Evolutionary conservation across 2,329 filamentous ascomycete species (phyloP).

Genomic region (Neofusicoccum parvum): DNA sequence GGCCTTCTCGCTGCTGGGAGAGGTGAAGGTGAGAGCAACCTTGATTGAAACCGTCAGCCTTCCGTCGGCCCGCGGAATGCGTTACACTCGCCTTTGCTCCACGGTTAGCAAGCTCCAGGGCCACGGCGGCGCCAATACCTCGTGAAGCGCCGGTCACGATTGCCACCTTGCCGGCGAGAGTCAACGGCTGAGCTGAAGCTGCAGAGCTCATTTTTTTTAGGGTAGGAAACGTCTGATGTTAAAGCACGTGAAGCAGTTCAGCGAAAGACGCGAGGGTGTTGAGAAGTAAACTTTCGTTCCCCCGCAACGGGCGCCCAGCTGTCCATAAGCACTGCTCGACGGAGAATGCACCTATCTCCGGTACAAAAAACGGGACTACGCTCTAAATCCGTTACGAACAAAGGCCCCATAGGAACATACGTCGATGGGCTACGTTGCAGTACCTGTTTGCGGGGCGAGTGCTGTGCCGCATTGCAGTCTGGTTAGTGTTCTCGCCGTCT

Average conservation of each 20-base stretch:
- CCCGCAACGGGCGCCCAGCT: background rate
- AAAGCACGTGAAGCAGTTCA: no score
- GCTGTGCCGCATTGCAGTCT: background rate
- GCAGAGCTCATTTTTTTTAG: background rate
- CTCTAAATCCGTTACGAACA: background rate
- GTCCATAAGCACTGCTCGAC: background rate
- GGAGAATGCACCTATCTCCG: background rate
- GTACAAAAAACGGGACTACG: no score
- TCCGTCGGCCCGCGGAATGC: background rate
- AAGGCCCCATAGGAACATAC: background rate
- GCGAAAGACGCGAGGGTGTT: no score
- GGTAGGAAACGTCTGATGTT: background rate
- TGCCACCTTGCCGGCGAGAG: slow-evolving; percentile 41
- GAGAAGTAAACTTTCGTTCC: background rate
- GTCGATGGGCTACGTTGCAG: no score
- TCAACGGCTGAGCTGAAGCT: background rate
- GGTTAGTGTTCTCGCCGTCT: background rate
- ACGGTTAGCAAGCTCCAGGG: slow-evolving; percentile 50
- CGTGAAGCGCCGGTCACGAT: slow-evolving; percentile 55
- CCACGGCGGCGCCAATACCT: slow-evolving; percentile 53
- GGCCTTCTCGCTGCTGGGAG: slow-evolving; percentile 38
- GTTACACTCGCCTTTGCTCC: slow-evolving; percentile 43
- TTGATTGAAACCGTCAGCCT: slow-evolving; percentile 24
- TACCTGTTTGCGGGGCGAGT: background rate
- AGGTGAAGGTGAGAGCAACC: slow-evolving; percentile 49